phyloP scores from a whole-genome alignment of 2,329 filamentous ascomycete genomes.

The Penicillium psychrosexuale region DNA sequence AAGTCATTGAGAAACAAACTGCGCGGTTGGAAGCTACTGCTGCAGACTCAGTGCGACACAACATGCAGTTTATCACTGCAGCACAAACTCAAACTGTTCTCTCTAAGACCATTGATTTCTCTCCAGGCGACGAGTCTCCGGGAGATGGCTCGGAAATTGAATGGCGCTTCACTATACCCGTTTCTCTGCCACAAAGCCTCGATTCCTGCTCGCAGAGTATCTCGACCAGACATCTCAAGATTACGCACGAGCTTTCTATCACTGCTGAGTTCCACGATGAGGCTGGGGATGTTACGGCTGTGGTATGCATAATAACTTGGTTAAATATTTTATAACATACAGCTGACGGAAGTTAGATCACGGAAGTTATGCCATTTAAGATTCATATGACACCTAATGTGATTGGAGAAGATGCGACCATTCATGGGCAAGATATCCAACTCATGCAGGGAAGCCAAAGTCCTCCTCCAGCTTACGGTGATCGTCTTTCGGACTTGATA shows the following conservation, averaged over 20 bases:
- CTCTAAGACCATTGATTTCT: background rate
- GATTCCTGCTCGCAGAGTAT: conserved; percentile 4
- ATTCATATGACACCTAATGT: conserved; percentile 1
- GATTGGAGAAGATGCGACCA: background rate
- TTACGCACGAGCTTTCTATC: background rate
- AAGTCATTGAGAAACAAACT: conserved; percentile 17
- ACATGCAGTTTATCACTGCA: conserved; percentile 12
- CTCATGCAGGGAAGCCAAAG: background rate
- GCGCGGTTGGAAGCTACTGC: conserved; percentile 17
- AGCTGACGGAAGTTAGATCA: background rate
- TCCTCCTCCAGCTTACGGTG: conserved; percentile 2
- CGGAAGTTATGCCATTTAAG: conserved; percentile 1
- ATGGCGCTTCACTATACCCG: background rate
- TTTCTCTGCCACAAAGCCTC: background rate
- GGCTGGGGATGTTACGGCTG: background rate
- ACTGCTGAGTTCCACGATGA: background rate
- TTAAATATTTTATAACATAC: no score
- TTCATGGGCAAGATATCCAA: background rate
- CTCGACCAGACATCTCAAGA: conserved; percentile 1
- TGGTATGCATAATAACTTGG: no score
- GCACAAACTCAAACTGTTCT: conserved; percentile 8
- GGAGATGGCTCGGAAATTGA: background rate
- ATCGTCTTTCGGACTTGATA: background rate
- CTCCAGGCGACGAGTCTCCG: background rate
- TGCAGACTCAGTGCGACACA: conserved; percentile 13